Conservation (phyloP, 2,329 filamentous ascomycete species). For the Aspergillus costaricaensis region DNA sequence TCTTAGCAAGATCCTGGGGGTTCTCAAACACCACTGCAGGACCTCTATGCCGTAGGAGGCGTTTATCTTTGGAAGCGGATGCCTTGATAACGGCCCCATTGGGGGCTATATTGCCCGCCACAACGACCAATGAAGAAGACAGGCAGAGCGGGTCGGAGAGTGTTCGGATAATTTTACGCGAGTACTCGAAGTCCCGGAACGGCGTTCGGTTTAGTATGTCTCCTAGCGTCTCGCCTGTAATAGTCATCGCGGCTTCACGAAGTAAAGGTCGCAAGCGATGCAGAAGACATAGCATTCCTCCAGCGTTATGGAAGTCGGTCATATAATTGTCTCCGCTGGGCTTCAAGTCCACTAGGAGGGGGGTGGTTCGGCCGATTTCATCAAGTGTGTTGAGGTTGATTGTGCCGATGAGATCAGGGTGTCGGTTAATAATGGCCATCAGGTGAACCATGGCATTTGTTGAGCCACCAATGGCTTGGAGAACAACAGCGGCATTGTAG, state of each 20-base stretch:
- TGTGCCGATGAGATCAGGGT: constrained; percentile 47
- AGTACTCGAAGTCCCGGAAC: constrained; percentile 45
- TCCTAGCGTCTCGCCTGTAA: constrained; percentile 51
- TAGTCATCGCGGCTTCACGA: constrained; percentile 47
- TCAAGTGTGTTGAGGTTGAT: constrained; percentile 52
- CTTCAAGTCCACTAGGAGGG: constrained; percentile 54
- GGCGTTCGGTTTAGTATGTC: constrained; percentile 46
- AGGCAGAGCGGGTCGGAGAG: constrained; percentile 48
- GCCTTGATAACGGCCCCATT: constrained; percentile 53
- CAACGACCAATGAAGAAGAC: constrained; percentile 47
- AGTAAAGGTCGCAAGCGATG: constrained; percentile 50
- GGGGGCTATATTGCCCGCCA: constrained; percentile 52
- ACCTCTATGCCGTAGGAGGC: constrained; percentile 47
- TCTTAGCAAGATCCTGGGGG: constrained; percentile 46
- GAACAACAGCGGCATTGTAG: constrained; percentile 54
- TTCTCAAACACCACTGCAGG: constrained; percentile 52
- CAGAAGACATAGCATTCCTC: constrained; percentile 52
- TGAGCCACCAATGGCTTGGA: constrained; percentile 57
- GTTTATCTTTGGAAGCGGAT: constrained; percentile 51
- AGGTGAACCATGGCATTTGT: constrained; percentile 60
- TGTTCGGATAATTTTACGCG: constrained; percentile 46
- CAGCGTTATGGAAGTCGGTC: constrained; percentile 56
- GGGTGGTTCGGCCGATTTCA: constrained; percentile 49
- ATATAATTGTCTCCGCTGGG: constrained; percentile 57
- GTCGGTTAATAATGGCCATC: constrained; percentile 55